Conservation (phyloP, 805 yeast species). For the Yarrowia phangngaensis region DNA sequence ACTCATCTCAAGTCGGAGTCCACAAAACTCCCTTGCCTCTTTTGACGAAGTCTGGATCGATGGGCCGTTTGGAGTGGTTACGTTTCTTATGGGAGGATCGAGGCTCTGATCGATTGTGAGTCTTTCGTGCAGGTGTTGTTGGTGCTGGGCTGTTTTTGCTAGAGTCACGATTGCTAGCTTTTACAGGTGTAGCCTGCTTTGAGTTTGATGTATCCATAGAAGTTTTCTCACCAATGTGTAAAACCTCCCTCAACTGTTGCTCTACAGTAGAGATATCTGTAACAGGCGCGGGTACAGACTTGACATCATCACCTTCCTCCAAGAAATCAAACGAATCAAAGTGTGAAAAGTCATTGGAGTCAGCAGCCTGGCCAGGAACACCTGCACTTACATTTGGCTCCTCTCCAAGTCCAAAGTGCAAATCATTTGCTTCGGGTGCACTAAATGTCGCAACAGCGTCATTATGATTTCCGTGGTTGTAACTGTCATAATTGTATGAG, state of each 20-base stretch:
- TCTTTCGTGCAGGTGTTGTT: neutral
- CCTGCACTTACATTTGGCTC: neutral
- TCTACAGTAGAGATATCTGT: conserved; percentile 9
- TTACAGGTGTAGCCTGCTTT: neutral
- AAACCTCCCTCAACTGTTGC: conserved; percentile 3
- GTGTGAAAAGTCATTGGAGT: conserved; percentile 85
- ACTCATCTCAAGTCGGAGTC: conserved; percentile 3
- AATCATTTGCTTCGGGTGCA: neutral
- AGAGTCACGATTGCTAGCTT: neutral
- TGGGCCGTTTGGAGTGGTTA: neutral
- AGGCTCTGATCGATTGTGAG: neutral
- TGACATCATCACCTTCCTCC: conserved; percentile 70
- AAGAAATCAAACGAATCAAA: conserved; percentile 68
- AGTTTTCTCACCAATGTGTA: neutral
- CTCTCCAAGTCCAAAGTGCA: neutral
- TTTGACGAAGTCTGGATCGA: conserved; percentile 18
- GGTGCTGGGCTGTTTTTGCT: neutral
- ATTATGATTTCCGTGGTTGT: neutral
- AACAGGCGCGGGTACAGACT: too few relatives aligned
- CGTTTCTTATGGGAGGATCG: too few relatives aligned
- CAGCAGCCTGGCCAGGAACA: neutral
- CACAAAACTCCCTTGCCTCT: conserved; percentile 25
- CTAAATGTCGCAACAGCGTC: too few relatives aligned
- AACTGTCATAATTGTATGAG: conserved; percentile 6
- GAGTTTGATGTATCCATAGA: neutral